Conservation (phyloP, 73 alveolate genomes). For the Paramecium sonneborni region DNA sequence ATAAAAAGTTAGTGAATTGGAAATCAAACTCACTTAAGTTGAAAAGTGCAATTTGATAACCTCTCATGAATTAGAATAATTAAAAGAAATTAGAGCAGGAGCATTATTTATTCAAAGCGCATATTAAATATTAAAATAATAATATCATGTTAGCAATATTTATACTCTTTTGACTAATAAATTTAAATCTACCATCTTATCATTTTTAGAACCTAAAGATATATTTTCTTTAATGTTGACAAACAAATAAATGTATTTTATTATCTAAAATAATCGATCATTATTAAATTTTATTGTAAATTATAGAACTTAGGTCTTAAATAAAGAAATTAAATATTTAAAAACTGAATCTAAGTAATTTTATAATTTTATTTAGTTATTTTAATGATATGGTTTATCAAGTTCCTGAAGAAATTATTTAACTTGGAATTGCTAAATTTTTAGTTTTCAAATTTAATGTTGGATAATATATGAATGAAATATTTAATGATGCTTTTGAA, state of each 20-base stretch:
- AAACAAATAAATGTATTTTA: not conserved
- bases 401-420: slow-evolving; percentile 9
- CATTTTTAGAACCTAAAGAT: slow-evolving; percentile 7
- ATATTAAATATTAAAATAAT: not conserved
- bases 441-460: slow-evolving; percentile 42
- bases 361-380: not conserved
- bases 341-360: not conserved
- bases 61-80: not conserved
- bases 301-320: not conserved
- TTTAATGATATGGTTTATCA: not conserved
- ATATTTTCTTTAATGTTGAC: not conserved
- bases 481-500: slow-evolving; percentile 41
- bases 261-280: slow-evolving; percentile 2
- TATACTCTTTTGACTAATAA: not conserved
- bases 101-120: not conserved
- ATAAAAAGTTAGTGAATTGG: not conserved
- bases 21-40: not conserved
- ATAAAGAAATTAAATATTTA: not conserved
- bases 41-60: not conserved
- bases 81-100: slow-evolving; percentile 49
- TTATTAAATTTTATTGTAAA: not conserved
- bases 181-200: not conserved
- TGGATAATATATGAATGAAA: slow-evolving; percentile 46
- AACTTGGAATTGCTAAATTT: slow-evolving; percentile 38
- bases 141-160: not conserved